Evolutionary conservation across 768 basidiomycete genomes (phyloP).

Genomic region (Lactifluus volemus): DNA sequence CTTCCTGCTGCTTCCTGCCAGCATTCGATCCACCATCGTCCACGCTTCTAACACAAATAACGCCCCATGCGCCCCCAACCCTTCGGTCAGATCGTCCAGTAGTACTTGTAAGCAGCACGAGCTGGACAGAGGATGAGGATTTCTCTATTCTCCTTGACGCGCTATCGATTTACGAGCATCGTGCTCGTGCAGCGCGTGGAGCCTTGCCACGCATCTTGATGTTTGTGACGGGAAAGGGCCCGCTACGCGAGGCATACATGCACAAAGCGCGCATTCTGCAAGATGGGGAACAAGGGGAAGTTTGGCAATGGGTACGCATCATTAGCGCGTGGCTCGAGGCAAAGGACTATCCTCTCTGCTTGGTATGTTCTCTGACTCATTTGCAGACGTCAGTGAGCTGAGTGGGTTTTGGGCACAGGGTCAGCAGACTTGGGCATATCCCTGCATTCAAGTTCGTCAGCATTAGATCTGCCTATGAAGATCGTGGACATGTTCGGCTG

Average conservation of each 20-base stretch:
- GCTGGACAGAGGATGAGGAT: constrained; percentile 97
- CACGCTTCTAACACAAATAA: constrained; percentile 23
- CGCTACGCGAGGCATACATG: constrained; percentile 69
- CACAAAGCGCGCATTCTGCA: constrained; percentile 49
- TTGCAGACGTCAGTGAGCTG: not conserved
- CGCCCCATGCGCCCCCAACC: constrained; percentile 42
- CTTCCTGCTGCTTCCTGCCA: constrained; percentile 41
- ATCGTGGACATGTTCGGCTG: constrained; percentile 99
- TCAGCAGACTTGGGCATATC: constrained; percentile 89
- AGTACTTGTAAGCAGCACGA: constrained; percentile 83
- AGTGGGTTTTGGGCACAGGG: constrained; percentile 35
- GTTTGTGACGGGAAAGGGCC: constrained; percentile 88
- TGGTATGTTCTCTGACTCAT: constrained; percentile 36
- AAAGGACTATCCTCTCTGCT: constrained; percentile 85
- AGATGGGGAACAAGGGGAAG: constrained; percentile 24
- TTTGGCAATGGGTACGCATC: constrained; percentile 73
- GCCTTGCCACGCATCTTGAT: constrained; percentile 70
- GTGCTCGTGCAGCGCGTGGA: constrained; percentile 29
- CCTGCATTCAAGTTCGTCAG: constrained; percentile 85
- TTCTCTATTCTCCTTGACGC: constrained; percentile 78
- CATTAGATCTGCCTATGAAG: constrained; percentile 95
- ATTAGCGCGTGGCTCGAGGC: constrained; percentile 83
- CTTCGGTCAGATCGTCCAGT: constrained; percentile 71
- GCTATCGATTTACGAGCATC: constrained; percentile 57
- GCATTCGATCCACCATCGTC: constrained; percentile 27